Evolutionary conservation across 164 flowering plant species (phyloP).

Genomic region (Houttuynia cordata): DNA sequence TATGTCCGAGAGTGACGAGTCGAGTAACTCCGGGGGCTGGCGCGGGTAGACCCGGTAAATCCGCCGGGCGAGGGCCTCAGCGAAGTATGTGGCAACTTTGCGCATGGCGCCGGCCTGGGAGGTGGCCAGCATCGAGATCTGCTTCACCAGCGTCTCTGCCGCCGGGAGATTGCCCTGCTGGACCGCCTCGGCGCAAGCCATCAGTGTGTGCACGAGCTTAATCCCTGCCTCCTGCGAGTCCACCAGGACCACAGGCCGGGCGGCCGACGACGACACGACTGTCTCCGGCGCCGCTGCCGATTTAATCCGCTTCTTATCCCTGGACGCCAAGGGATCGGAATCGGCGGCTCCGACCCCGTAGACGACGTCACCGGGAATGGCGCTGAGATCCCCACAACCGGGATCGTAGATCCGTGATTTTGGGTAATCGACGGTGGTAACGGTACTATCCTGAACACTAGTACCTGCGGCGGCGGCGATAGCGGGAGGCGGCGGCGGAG

Average conservation of each 20-base stretch:
- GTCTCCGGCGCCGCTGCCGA: conserved; percentile 10
- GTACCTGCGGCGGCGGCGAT: not conserved
- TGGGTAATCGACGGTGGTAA: conserved; percentile 16
- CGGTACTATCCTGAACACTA: conserved; percentile 2
- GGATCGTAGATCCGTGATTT: conserved; percentile 12
- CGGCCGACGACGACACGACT: not conserved
- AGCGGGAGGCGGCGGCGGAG: conserved; percentile 1
- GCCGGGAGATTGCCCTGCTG: conserved; percentile 39
- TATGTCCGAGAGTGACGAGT: conserved; percentile 30
- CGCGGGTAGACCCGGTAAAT: conserved; percentile 40
- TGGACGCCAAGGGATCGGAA: not conserved
- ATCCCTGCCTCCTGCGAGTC: conserved; percentile 64
- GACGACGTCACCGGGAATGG: conserved; percentile 53
- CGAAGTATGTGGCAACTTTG: conserved; percentile 69
- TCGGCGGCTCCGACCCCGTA: conserved; percentile 9
- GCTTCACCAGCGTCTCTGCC: conserved; percentile 58
- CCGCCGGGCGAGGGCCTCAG: conserved; percentile 49
- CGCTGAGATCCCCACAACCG: conserved; percentile 41
- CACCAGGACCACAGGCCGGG: conserved; percentile 41
- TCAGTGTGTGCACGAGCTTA: conserved; percentile 56
- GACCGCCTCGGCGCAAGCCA: conserved; percentile 84
- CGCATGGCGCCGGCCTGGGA: conserved; percentile 86
- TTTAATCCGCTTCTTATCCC: conserved; percentile 28
- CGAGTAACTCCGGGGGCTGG: conserved; percentile 16
- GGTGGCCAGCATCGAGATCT: conserved; percentile 47